phyloP scores from a whole-genome alignment of 2,329 filamentous ascomycete species.

The Orbilia brochopaga region DNA sequence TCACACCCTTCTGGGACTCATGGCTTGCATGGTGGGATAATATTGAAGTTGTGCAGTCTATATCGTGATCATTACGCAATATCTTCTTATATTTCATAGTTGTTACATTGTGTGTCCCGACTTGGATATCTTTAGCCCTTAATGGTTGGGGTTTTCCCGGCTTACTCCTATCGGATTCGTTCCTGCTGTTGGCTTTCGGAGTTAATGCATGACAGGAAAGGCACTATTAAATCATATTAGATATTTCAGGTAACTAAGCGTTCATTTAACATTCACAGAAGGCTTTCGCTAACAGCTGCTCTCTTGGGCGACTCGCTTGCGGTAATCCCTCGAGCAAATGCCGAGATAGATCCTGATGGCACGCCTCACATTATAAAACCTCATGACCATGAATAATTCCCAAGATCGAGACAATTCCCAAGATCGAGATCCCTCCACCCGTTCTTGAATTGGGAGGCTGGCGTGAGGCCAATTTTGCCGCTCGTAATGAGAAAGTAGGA shows the following conservation, averaged over 20 bases:
- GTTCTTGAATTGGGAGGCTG: no score
- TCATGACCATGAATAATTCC: neutral
- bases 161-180: constrained; percentile 1
- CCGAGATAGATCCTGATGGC: neutral
- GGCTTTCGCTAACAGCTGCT: constrained; percentile 28
- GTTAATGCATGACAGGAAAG: neutral
- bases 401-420: neutral
- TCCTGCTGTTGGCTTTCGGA: constrained; percentile 1
- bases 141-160: neutral
- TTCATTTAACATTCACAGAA: constrained; percentile 7
- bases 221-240: neutral
- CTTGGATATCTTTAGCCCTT: constrained; percentile 3
- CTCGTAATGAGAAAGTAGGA: no score
- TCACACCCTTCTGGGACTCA: constrained; percentile 3
- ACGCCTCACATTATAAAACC: neutral
- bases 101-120: constrained; percentile 7
- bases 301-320: constrained; percentile 9
- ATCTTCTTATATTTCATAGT: neutral
- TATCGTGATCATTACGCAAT: constrained; percentile 30
- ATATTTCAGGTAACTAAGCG: neutral
- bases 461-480: no score
- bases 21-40: constrained; percentile 16
- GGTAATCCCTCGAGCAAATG: constrained; percentile 7
- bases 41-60: neutral
- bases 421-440: no score